phyloP scores from a whole-genome alignment of 495 filamentous ascomycete genomes.

The Hypoxylon lenormandii region DNA sequence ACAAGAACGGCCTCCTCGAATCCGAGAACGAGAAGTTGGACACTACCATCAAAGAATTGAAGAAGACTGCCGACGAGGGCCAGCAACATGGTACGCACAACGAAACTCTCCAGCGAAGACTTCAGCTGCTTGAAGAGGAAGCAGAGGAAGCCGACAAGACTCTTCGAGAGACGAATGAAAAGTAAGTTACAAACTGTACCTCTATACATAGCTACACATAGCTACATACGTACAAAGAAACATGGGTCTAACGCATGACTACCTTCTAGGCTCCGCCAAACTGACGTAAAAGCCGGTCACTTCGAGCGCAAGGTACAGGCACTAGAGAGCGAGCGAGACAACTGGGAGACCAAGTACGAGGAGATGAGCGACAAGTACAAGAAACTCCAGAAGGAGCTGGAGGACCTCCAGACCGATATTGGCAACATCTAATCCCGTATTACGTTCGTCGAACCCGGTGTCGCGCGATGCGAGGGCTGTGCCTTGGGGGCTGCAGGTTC shows the following conservation, averaged over 20 bases:
- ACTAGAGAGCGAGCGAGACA: constrained; percentile 85
- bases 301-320: constrained; percentile 99
- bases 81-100: constrained; percentile 81
- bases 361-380: constrained; percentile 91
- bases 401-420: constrained; percentile 87
- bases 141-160: constrained; percentile 94
- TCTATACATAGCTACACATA: too few relatives aligned
- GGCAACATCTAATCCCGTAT: constrained; percentile 78
- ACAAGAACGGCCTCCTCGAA: constrained; percentile 92
- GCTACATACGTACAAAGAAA: too few relatives aligned
- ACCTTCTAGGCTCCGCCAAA: constrained; percentile 86
- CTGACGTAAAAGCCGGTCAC: constrained; percentile 98
- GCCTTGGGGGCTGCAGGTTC: constrained; percentile 29
- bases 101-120: constrained; percentile 86
- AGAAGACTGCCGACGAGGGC: constrained; percentile 79
- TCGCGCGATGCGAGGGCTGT: constrained; percentile 35
- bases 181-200: constrained; percentile 69
- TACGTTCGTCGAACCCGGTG: constrained; percentile 36
- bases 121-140: constrained; percentile 97
- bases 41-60: constrained; percentile 76
- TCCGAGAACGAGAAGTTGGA: constrained; percentile 91
- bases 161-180: constrained; percentile 95
- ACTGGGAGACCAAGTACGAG: constrained; percentile 97
- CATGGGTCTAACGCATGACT: constrained; percentile 44
- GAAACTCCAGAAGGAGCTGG: constrained; percentile 87